Percentiles rank a stretch among this genome's conserved stretches.
These are phyloP conservation scores for Globisporangium uncinulatum DNA, from an alignment of 352 stramenopile species.

Conservation along the genomic window DNA sequence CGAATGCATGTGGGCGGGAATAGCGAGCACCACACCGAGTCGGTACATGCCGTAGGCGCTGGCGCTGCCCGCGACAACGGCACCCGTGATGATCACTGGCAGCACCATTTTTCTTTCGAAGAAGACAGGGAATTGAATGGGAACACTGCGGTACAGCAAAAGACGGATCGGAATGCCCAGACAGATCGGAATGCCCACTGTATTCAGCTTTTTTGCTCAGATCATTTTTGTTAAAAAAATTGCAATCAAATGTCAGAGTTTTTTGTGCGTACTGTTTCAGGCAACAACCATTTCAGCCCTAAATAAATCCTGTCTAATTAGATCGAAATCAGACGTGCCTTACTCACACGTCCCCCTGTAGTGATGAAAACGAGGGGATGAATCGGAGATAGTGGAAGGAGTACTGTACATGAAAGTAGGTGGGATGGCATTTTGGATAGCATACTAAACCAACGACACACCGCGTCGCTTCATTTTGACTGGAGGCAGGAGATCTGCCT, in stretches of 20 bases:
- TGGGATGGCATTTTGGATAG: background rate
- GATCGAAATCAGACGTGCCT: no score
- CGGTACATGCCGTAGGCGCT: conserved; percentile 73
- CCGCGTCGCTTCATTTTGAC: conserved; percentile 6
- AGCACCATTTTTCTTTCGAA: conserved; percentile 43
- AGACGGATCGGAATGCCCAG: background rate
- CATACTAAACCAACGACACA: conserved; percentile 4
- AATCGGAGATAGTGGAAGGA: background rate
- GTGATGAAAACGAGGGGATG: background rate
- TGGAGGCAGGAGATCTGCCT: conserved; percentile 2
- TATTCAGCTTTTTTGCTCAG: no score
- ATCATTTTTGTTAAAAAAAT: no score
- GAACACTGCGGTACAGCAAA: background rate
- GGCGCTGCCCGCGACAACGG: conserved; percentile 29
- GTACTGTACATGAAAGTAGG: background rate
- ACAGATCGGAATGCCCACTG: no score
- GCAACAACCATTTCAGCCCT: no score
- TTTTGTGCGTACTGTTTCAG: no score
- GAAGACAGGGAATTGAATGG: background rate
- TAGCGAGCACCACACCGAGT: conserved; percentile 35
- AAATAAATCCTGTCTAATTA: no score
- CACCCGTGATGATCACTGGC: conserved; percentile 59
- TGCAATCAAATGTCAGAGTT: no score
- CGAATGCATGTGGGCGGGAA: conserved; percentile 18
- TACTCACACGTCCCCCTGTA: no score